Evolutionary conservation across 352 stramenopile species (phyloP), one percentile per base, ranked within the genome.

Genomic region (Plasmopara muralis): DNA sequence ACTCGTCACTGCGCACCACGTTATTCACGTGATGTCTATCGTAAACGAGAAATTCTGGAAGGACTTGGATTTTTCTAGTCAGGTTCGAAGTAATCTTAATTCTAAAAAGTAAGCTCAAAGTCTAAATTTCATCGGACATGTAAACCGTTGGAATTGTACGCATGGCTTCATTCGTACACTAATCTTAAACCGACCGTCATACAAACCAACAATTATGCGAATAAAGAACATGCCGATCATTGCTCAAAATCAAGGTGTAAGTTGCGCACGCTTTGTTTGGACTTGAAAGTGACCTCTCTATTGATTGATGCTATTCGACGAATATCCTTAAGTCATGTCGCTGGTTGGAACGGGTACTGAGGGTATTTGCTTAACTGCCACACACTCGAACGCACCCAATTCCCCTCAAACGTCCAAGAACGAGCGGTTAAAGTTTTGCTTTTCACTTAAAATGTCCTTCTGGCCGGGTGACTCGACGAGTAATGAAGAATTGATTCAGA

Each of bases 121-220:
- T 83, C 16, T 40, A n/a, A n/a, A n/a, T n/a, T n/a, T n/a, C n/a
- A n/a, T n/a, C n/a, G n/a, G n/a, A n/a, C n/a, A n/a, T n/a, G 29
- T 87, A 87, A 62, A 77, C 68, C 30, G 58, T 72, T 10, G 77
- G 74, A 8, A 68, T 87, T n/a, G n/a, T n/a, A n/a, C n/a, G n/a
- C n/a, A n/a, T n/a, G n/a, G 6, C 45, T 87, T 25, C 60, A 85
- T 30, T 25, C 84, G 72, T 63, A 83, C 40, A 64, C 84, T 15
- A 55, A 62, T 4, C 70, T 74, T 60, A 64, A 46, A 83, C 55
- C 45, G 50, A 60, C 29, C 20, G 45, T 47, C 16, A 35, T 35
- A 13, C 37, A 18, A 48, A 57, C 4, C 5, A 9, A 40, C 53
- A 6, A 7, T 44, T n/a, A n/a, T n/a, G n/a, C 10, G 68, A 67